Percentiles rank a stretch among this genome's conserved stretches.
Conservation (phyloP, 2,329 filamentous ascomycete genomes). For the Microthyrium microscopicum region DNA sequence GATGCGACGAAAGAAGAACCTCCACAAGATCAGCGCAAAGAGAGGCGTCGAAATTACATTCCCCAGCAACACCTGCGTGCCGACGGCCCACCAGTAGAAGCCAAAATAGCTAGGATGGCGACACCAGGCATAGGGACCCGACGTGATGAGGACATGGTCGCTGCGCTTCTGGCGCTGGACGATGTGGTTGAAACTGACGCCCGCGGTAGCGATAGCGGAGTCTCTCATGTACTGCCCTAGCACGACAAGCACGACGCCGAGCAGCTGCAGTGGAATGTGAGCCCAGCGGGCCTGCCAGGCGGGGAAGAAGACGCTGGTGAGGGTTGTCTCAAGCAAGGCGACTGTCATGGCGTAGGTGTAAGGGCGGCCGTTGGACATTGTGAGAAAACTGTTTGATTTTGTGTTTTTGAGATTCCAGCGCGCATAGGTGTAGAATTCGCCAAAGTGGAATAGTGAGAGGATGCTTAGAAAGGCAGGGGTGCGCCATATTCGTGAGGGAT, state of each 20-base stretch:
- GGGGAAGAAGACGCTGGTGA: constrained; percentile 41
- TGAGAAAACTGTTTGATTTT: constrained; percentile 59
- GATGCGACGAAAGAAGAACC: constrained; percentile 66
- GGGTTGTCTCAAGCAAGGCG: constrained; percentile 55
- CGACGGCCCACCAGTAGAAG: constrained; percentile 97
- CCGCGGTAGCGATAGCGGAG: constrained; percentile 78
- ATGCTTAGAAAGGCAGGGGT: constrained; percentile 46
- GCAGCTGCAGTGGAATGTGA: constrained; percentile 17
- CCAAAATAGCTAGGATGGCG: constrained; percentile 92
- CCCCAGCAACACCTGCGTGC: constrained; percentile 78
- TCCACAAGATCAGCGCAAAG: constrained; percentile 65
- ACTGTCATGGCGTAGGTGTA: constrained; percentile 71
- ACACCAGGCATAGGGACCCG: constrained; percentile 58
- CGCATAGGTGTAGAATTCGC: constrained; percentile 88
- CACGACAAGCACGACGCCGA: constrained; percentile 47
- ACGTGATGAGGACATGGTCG: constrained; percentile 66
- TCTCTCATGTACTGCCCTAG: constrained; percentile 61
- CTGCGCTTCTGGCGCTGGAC: constrained; percentile 54
- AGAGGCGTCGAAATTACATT: constrained; percentile 63
- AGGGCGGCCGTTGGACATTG: constrained; percentile 66
- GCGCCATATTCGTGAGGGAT: constrained; percentile 33
- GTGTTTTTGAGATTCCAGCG: constrained; percentile 63
- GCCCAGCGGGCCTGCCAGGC: constrained; percentile 26
- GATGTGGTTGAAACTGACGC: constrained; percentile 75
- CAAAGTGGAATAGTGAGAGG: constrained; percentile 77